Conservation (phyloP, 305 asterid species). For the Ajuga reptans region DNA sequence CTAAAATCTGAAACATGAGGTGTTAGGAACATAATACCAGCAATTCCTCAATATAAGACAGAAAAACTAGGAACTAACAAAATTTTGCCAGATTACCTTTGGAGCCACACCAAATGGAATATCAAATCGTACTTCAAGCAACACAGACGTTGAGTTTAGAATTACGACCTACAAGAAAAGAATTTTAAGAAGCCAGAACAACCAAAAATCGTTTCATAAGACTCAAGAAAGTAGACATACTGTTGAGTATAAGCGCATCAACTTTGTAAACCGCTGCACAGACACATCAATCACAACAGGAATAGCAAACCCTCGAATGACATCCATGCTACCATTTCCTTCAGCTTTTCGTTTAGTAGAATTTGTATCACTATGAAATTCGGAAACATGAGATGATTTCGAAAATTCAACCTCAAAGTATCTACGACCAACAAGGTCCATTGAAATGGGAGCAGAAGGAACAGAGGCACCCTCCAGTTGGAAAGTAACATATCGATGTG, state of each 20-base stretch:
- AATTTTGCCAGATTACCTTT: constrained; percentile 46
- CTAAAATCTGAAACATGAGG: constrained; percentile 59
- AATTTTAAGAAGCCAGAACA: constrained; percentile 23
- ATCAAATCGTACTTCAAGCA: constrained; percentile 88
- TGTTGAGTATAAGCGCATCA: constrained; percentile 79
- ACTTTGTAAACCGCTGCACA: constrained; percentile 69
- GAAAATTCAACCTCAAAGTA: constrained; percentile 87
- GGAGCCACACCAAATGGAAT: constrained; percentile 95
- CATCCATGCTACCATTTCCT: constrained; percentile 35
- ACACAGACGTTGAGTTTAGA: constrained; percentile 64
- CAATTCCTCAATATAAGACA: constrained; percentile 10
- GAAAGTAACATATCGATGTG: constrained; percentile 68
- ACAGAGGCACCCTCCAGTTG: constrained; percentile 81
- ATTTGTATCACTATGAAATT: constrained; percentile 33
- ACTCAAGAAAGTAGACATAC: constrained; percentile 38
- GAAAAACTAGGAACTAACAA: constrained; percentile 15
- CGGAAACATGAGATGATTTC: constrained; percentile 50
- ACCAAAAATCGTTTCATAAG: constrained; percentile 10
- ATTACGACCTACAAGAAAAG: constrained; percentile 67
- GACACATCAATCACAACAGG: constrained; percentile 95
- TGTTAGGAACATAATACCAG: constrained; percentile 23
- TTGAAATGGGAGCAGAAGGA: constrained; percentile 78
- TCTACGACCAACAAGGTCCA: constrained; percentile 94
- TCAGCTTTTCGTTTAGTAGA: constrained; percentile 32
- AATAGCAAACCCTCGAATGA: constrained; percentile 53